Conservation (phyloP, 371 early-diverging fungal genomes). For the Chytridium lagenaria region DNA sequence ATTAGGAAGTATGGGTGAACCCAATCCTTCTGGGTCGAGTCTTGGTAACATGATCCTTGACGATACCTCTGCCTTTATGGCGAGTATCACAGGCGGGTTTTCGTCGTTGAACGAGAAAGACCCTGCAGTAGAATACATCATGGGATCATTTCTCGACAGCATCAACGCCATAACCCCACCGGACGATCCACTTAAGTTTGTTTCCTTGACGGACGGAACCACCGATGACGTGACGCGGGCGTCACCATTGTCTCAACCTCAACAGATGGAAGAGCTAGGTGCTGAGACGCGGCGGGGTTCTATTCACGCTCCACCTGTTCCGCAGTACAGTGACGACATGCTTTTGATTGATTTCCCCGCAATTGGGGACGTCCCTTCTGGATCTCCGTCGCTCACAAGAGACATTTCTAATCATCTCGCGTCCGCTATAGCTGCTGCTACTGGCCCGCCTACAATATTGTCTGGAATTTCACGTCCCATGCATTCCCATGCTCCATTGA, state of each 20-base stretch:
- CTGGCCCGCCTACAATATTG: too few species aligned
- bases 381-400: background rate
- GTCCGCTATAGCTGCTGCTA: too few species aligned
- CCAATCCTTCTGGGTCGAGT: too few species aligned
- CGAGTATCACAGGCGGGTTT: background rate
- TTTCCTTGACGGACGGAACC: too few species aligned
- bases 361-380: background rate
- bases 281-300: too few species aligned
- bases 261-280: too few species aligned
- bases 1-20: background rate
- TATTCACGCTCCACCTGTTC: too few species aligned
- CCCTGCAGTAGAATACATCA: constrained; percentile 51
- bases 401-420: background rate
- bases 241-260: too few species aligned
- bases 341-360: constrained; percentile 5
- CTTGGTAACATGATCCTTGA: background rate
- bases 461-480: too few species aligned
- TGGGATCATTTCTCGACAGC: constrained; percentile 52
- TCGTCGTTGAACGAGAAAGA: constrained; percentile 11
- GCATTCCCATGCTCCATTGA: background rate
- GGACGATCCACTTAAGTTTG: too few species aligned
- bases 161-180: constrained; percentile 41
- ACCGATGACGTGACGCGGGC: too few species aligned
- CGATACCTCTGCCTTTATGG: background rate
- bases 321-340: background rate